Evolutionary conservation across 2,329 filamentous ascomycete species (phyloP).

Genomic region (Lecanosticta acicola): DNA sequence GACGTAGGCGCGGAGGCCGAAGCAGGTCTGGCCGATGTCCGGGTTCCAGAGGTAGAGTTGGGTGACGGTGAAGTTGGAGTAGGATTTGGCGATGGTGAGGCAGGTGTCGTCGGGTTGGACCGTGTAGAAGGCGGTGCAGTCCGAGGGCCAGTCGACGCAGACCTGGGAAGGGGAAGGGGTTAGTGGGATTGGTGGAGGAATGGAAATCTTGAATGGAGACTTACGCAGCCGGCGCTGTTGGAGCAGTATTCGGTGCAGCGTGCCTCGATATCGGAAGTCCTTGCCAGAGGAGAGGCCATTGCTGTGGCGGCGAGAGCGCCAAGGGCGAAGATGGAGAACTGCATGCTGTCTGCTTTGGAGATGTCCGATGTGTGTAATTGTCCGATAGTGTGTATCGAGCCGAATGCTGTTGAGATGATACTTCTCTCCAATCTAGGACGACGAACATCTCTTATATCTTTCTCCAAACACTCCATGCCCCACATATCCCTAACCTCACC

Average conservation of each 20-base stretch:
- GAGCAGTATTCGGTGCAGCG: constrained; percentile 21
- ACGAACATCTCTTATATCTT: too few species aligned
- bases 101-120: constrained; percentile 31
- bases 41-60: constrained; percentile 36
- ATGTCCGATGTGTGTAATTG: constrained; percentile 1
- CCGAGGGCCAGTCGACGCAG: constrained; percentile 20
- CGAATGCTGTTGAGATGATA: too few species aligned
- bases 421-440: too few species aligned
- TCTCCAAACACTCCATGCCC: too few species aligned
- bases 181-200: background rate
- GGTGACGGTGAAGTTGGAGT: constrained; percentile 33
- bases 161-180: constrained; percentile 9
- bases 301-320: constrained; percentile 14
- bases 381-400: background rate
- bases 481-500: too few species aligned
- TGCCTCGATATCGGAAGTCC: constrained; percentile 13
- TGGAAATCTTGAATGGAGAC: background rate
- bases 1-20: constrained; percentile 30
- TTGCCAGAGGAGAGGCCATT: constrained; percentile 13
- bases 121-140: constrained; percentile 26
- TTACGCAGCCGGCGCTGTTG: constrained; percentile 16
- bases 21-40: constrained; percentile 24
- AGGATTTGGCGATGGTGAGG: constrained; percentile 28
- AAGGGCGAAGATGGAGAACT: constrained; percentile 17
- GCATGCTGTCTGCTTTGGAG: constrained; percentile 16